Conservation (phyloP, 2,329 filamentous ascomycete species). For the Berkeleyomyces basicola region DNA sequence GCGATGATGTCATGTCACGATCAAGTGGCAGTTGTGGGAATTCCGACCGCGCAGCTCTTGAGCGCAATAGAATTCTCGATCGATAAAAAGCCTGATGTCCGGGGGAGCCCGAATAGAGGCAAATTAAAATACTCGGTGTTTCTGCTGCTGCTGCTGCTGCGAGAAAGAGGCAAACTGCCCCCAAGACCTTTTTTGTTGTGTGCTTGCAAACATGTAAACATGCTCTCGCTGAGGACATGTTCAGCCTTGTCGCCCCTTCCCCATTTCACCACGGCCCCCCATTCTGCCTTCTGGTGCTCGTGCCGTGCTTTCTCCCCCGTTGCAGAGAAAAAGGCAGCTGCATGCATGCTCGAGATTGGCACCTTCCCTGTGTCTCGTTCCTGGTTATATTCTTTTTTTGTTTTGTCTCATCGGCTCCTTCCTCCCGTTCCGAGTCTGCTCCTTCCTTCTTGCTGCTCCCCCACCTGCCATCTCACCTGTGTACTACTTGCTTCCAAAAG, state of each 20-base stretch:
- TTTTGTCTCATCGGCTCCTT: neutral
- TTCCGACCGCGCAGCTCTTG: no score
- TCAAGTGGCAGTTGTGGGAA: neutral
- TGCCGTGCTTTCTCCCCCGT: neutral
- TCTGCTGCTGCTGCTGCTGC: neutral
- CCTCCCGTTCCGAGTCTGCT: neutral
- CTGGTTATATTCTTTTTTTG: neutral
- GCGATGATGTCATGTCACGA: slow-evolving; percentile 9
- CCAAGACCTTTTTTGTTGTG: neutral
- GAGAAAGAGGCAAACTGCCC: neutral
- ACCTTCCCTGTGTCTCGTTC: neutral
- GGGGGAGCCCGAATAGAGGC: neutral
- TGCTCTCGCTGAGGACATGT: neutral
- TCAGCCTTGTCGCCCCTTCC: neutral
- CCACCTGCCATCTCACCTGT: neutral
- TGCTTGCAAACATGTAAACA: neutral
- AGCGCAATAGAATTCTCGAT: no score
- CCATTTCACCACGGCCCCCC: neutral
- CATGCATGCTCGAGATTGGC: neutral
- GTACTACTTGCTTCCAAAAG: neutral
- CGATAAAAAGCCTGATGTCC: neutral
- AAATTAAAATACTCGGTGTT: neutral
- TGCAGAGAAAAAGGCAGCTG: neutral
- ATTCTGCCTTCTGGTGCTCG: neutral
- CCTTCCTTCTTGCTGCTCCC: neutral